Evolutionary conservation across 306 rosid genomes (phyloP).

Genomic region (Heteromeles arbutifolia): DNA sequence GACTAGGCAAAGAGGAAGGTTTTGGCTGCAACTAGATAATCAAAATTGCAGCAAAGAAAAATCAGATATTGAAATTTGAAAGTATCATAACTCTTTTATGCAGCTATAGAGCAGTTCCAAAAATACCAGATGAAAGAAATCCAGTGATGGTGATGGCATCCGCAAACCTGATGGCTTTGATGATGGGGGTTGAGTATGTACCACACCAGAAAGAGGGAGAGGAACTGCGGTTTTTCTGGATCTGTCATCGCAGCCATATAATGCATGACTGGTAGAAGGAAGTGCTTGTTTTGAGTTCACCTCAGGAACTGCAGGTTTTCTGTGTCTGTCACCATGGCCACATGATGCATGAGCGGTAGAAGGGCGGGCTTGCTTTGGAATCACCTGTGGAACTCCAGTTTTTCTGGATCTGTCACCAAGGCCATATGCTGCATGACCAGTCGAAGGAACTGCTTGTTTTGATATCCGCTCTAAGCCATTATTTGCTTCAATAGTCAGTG

Average conservation of each 20-base stretch:
- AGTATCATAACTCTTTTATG: neutral
- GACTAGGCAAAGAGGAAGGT: conserved; percentile 33
- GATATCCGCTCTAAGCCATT: conserved; percentile 21
- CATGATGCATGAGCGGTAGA: neutral
- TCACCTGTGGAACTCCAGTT: conserved; percentile 14
- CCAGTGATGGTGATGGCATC: conserved; percentile 92
- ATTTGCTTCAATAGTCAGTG: conserved; percentile 21
- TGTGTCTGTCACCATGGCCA: conserved; percentile 7
- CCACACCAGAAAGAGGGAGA: conserved; percentile 28
- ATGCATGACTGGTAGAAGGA: conserved; percentile 11
- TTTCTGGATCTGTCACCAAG: conserved; percentile 14
- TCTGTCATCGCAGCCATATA: conserved; percentile 6
- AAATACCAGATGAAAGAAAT: conserved; percentile 71
- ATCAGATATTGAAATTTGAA: neutral
- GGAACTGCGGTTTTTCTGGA: conserved; percentile 20
- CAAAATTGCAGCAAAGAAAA: neutral
- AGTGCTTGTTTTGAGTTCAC: conserved; percentile 1
- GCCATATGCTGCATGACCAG: neutral
- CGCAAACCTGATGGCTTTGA: conserved; percentile 76
- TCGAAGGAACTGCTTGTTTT: conserved; percentile 13
- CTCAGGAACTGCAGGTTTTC: conserved; percentile 17
- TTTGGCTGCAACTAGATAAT: conserved; percentile 43
- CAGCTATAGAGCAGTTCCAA: conserved; percentile 13
- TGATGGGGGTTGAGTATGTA: conserved; percentile 27
- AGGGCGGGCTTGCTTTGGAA: conserved; percentile 5